Evolutionary conservation across 2,329 filamentous ascomycete species (phyloP).

Genomic region (Fusarium sp.): DNA sequence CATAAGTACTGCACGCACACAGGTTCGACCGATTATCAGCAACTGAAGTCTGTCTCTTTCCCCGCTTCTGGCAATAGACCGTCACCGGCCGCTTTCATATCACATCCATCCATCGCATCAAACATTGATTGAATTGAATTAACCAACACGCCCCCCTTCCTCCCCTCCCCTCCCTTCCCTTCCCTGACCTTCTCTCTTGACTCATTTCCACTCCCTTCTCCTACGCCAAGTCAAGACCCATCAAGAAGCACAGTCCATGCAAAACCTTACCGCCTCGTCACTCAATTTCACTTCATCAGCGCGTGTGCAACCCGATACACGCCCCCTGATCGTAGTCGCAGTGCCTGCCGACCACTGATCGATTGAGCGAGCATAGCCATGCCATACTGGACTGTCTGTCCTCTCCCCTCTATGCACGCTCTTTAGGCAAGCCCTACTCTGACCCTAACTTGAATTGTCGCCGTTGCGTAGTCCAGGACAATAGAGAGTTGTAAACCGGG

Average conservation of each 20-base stretch:
- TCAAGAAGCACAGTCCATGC: slow-evolving; percentile 24
- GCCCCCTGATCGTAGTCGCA: slow-evolving; percentile 1
- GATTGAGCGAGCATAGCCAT: not conserved
- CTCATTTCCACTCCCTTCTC: slow-evolving; percentile 28
- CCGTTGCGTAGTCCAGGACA: not conserved
- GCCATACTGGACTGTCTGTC: not conserved
- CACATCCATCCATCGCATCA: not conserved
- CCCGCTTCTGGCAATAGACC: not conserved
- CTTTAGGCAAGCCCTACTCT: slow-evolving; percentile 21
- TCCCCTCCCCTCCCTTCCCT: not conserved
- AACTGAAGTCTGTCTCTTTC: not conserved
- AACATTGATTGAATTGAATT: not conserved
- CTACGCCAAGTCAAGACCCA: slow-evolving; percentile 6
- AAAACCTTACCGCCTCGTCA: slow-evolving; percentile 38
- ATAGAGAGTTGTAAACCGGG: slow-evolving; percentile 23
- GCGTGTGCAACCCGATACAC: not conserved
- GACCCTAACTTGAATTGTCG: slow-evolving; percentile 21
- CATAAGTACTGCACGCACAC: too few species aligned
- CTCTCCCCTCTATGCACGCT: slow-evolving; percentile 10
- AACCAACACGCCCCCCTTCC: slow-evolving; percentile 17
- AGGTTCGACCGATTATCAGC: not conserved
- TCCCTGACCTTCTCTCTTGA: slow-evolving; percentile 9
- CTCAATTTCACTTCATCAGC: slow-evolving; percentile 14
- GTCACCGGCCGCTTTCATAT: not conserved
- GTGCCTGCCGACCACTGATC: not conserved